Base-by-base conservation (phyloP, 2,329 filamentous ascomycete species). In the Trichoderma oligosporum region DNA sequence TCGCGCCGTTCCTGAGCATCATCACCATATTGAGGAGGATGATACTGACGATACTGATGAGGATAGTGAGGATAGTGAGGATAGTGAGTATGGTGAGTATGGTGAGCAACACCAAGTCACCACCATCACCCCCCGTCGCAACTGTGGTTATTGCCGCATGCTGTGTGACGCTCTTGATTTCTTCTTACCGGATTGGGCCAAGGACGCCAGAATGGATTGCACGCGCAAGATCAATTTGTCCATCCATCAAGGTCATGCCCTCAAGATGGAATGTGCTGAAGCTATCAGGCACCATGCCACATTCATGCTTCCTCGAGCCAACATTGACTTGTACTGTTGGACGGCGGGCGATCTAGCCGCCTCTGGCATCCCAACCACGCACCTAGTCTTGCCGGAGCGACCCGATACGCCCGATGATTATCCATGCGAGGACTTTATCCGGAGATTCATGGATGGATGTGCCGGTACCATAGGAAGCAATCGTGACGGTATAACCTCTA, bases 131-230 rank as follows among this genome's bases (percentile, higher is more conserved):
- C 45, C 44, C 14, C 44, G 44, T 11, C 35, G 16, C 1, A 29
- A 59, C 29, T 59, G 57, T 16, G 36, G 52, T 4, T 56, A 59
- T n/a, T 59, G 57, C 18, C 44, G 38, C 11, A 25, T 59, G 4
- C 1, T 59, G 9, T 56, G 45, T 29, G 52, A 59, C 8, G 9
- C 31, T 3, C 44, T 59, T 20, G 55, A 56, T 45, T 6, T 36
- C 2, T 59, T 59, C 52, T 56, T 59, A 6, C n/a, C 22, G 3
- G 36, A 44, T 4, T 59, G 57, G 57, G n/a, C 22, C 9, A 9
- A 24, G 4, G 52, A 59, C 11, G 39, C 57, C 16, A 36, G 2
- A 4, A 7, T 6, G 18, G 20, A 20, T 18, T 14, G n/a, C 6
- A 25, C 22, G 12, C 7, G n/a, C 18, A 20, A 8, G 35, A 11